phyloP scores from a whole-genome alignment of 306 rosid genomes.

The Medicago truncatula region DNA sequence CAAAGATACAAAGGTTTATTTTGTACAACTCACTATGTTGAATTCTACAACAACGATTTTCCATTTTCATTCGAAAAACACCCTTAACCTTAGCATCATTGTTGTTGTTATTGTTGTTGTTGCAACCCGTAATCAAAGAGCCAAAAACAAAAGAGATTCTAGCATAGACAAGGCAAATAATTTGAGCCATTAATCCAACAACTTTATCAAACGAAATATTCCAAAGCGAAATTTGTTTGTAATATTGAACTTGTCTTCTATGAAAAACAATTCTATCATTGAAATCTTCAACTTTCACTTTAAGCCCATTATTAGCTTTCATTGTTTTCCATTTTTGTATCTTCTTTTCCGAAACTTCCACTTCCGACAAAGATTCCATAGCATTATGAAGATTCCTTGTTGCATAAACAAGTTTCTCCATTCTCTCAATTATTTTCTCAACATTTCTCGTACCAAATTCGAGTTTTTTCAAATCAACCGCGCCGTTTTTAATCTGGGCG shows the following conservation, averaged over 20 bases:
- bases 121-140: constrained; percentile 3
- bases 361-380: constrained; percentile 49
- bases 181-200: constrained; percentile 59
- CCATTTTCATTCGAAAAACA: background rate
- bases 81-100: background rate
- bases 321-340: constrained; percentile 45
- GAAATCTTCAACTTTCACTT: constrained; percentile 49
- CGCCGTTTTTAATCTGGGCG: constrained; percentile 45
- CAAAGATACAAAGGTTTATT: constrained; percentile 16
- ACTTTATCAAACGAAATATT: constrained; percentile 56
- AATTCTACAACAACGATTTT: constrained; percentile 43
- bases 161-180: constrained; percentile 54
- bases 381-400: constrained; percentile 54
- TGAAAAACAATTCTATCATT: constrained; percentile 38
- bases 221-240: constrained; percentile 73
- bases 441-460: constrained; percentile 42
- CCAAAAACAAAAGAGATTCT: constrained; percentile 57
- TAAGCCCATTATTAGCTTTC: constrained; percentile 34
- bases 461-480: constrained; percentile 29
- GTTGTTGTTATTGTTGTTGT: background rate
- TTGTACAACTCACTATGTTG: constrained; percentile 40
- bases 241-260: constrained; percentile 53
- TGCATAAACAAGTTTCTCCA: constrained; percentile 52
- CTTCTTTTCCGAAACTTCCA: constrained; percentile 61
- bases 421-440: constrained; percentile 38